Evolutionary conservation across 1,139 yeast species (phyloP), one percentile per base, ranked within the genome.

Genomic region (Lodderomyces elongisporus): DNA sequence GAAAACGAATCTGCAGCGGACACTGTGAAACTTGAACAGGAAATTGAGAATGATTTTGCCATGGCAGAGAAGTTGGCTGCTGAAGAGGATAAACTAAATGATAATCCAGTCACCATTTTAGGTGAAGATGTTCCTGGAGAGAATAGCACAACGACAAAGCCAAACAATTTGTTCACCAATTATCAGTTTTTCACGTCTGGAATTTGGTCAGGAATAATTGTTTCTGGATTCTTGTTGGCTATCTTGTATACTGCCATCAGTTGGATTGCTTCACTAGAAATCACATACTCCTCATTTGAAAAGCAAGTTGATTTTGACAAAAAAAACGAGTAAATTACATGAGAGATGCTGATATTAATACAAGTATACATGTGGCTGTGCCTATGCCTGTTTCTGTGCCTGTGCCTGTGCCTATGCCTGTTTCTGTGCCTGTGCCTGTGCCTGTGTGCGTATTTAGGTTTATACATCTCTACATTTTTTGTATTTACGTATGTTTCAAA

Each of bases 211-310:
- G 67, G 77, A 33, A 60, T 76, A 37, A 58, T 84, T 36, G 81
- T 80, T 16, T 61, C 79, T 3, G 56, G 71, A 25, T 56, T 79
- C 42, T 64, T 83, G 46, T 45, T 79, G 25, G 58, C 57, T 31
- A 62, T 81, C 20, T 61, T 82, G 43, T 51, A 62, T 36, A 59
- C 65, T 31, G 85, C 85, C 5, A 62, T 83, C 42, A 45, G 65
- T 32, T 81, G 91, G 83, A 60, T 82, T 37, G 48, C 69, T 13
- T 60, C 77, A 17, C 62, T 84, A 50, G 77, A 81, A 54, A 77
- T 83, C 44, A 70, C 87, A 41, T 80, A 81, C 65, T 69, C 70
- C 41, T 77, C 91, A 12, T 83, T 84, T 52, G 88, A 80, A 37
- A 80, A 76, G 58, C 81, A 77, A 43, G 68, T 75, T 29, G 79